Base-by-base conservation (phyloP, 495 filamentous ascomycete genomes). In the Lophiostoma macrostomum region DNA sequence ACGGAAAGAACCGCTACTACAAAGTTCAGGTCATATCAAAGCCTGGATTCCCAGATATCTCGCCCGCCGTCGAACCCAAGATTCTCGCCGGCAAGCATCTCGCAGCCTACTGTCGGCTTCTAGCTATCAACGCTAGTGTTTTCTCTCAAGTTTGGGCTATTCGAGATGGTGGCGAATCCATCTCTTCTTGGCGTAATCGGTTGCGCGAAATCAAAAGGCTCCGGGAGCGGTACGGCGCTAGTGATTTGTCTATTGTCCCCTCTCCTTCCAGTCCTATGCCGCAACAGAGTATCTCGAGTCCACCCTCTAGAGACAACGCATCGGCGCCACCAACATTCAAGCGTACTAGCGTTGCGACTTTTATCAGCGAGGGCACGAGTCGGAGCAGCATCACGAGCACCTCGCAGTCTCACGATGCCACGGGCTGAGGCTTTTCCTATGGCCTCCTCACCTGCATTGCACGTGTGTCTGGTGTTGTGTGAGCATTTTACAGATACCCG, bases 71-170 rank as follows among this genome's bases (percentile, higher is more conserved):
- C 8, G 85, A 87, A 48, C 84, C 87, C 4, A 97, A 96, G 69
- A 80, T 96, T 39, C 76, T 99, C 45, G 88, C 84, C 25, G 80
- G 88, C 20, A 79, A 78, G 53, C 84, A 85, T 5, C 74, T 99
- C 4, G 84, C 91, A 4, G 74, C 81, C n/a, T 95, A 94, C 64
- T 85, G 96, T 30, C 86, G 94, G 19, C 85, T 95, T 56, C 76
- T 99, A 5, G 90, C 91, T 1, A 77, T 97, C 51, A 97, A 95
- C 66, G 90, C 94, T 1, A 94, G 88, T 11, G 88, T 96, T 14
- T 95, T 96, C 69, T 86, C 85, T 5, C 80, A 87, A 39, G 91
- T 96, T 37, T 96, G 93, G 88, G 71, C 73, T 8, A 85, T 84
- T 62, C 81, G 83, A 51, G 80, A 86, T 48, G 84, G 85, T 30